Conservation (phyloP, 2,329 filamentous ascomycete species). For the Phyllachora maydis region DNA sequence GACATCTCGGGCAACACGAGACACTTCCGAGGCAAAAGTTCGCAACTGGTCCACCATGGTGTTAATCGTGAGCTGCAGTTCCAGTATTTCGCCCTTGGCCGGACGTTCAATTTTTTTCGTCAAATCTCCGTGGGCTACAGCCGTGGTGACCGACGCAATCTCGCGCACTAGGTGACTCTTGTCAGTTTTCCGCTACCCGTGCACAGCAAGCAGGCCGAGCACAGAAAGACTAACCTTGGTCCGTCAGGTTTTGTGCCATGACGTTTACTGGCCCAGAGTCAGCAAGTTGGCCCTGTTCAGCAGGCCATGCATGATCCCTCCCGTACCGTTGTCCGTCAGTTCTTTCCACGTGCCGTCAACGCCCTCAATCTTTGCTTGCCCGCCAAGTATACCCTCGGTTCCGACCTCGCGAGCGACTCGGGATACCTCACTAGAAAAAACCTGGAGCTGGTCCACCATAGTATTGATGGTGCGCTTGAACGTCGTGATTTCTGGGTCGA, state of each 20-base stretch:
- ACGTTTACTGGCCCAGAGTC: constrained; percentile 41
- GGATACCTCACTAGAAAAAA: constrained; percentile 92
- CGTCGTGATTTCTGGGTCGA: constrained; percentile 93
- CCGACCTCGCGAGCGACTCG: constrained; percentile 88
- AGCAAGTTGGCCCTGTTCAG: constrained; percentile 2
- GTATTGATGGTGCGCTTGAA: constrained; percentile 98
- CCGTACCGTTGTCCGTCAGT: constrained; percentile 61
- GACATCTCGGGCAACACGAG: constrained; percentile 63
- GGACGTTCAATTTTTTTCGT: constrained; percentile 71
- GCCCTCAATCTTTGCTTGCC: constrained; percentile 81
- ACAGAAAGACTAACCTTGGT: constrained; percentile 31
- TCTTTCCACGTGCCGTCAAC: constrained; percentile 97
- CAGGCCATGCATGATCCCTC: not conserved
- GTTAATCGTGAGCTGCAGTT: constrained; percentile 72
- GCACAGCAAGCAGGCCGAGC: not conserved
- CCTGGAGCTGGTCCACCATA: constrained; percentile 96
- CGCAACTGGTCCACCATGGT: constrained; percentile 76
- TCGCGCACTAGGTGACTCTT: constrained; percentile 38
- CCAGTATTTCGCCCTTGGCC: constrained; percentile 62
- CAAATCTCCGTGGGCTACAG: constrained; percentile 63
- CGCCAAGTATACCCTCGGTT: constrained; percentile 83
- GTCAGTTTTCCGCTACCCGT: not conserved
- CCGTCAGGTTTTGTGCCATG: constrained; percentile 66
- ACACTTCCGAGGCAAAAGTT: constrained; percentile 70
- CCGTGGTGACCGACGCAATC: constrained; percentile 68